Evolutionary conservation across 768 basidiomycete species (phyloP).

Genomic region (Lenzites betulinus): DNA sequence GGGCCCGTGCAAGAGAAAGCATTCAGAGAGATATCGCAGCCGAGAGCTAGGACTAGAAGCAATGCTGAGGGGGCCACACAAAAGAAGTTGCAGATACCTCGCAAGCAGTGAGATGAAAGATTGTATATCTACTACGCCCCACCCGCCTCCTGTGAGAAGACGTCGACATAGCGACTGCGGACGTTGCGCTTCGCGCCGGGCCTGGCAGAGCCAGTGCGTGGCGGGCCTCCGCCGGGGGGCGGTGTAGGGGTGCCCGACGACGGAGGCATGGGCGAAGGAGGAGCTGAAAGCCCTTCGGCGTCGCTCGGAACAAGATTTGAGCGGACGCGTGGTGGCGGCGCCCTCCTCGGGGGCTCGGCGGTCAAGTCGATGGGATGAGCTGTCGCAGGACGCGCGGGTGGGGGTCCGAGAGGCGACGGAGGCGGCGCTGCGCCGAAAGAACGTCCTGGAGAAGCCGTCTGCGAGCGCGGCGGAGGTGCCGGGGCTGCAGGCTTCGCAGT

Average conservation of each 20-base stretch:
- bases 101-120: background rate
- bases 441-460: slow-evolving; percentile 80
- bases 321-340: slow-evolving; percentile 56
- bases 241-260: slow-evolving; percentile 26
- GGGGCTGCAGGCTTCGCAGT: slow-evolving; percentile 58
- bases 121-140: slow-evolving; percentile 6
- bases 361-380: slow-evolving; percentile 51
- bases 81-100: background rate
- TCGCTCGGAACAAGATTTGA: slow-evolving; percentile 64
- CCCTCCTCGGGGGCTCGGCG: slow-evolving; percentile 45
- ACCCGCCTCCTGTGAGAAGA: slow-evolving; percentile 59
- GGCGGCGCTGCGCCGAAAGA: slow-evolving; percentile 41
- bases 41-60: background rate
- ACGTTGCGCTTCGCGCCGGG: slow-evolving; percentile 74
- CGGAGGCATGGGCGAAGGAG: slow-evolving; percentile 28
- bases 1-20: slow-evolving; percentile 4
- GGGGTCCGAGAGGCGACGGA: slow-evolving; percentile 38
- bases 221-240: slow-evolving; percentile 39
- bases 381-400: slow-evolving; percentile 58
- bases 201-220: slow-evolving; percentile 56
- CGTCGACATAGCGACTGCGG: slow-evolving; percentile 86
- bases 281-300: slow-evolving; percentile 33
- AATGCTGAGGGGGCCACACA: slow-evolving; percentile 7
- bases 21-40: slow-evolving; percentile 5
- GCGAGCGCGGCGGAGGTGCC: slow-evolving; percentile 82